A percentile compares a stretch with the other conserved stretches of the same genome.
phyloP scores from a whole-genome alignment of 768 basidiomycete species.

The Macrolepiota fuliginosa region DNA sequence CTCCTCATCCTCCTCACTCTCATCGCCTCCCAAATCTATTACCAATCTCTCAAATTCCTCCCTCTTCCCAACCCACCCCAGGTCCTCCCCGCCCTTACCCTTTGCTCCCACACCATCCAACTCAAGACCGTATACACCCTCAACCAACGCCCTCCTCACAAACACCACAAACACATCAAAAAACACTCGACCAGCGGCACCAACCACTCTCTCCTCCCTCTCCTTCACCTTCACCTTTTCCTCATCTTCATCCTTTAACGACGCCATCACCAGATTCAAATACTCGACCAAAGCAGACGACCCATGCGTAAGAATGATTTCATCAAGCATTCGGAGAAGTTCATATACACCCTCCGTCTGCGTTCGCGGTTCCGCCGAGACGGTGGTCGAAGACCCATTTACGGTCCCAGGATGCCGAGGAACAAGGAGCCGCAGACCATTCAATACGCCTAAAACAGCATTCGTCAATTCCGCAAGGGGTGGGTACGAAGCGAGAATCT shows the following conservation, averaged over 20 bases:
- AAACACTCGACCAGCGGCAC: slow-evolving; percentile 56
- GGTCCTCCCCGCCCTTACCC: slow-evolving; percentile 4
- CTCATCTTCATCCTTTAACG: not conserved
- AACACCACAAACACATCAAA: slow-evolving; percentile 68
- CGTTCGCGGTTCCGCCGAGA: not conserved
- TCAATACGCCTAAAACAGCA: slow-evolving; percentile 68
- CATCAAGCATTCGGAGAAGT: slow-evolving; percentile 51
- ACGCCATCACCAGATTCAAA: not conserved
- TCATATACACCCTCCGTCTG: slow-evolving; percentile 27
- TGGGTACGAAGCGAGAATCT: slow-evolving; percentile 68
- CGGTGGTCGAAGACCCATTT: not conserved
- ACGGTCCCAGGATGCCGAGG: slow-evolving; percentile 48
- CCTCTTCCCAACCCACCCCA: slow-evolving; percentile 4
- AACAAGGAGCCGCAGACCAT: slow-evolving; percentile 78
- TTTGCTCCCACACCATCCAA: not conserved
- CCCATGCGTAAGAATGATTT: slow-evolving; percentile 17
- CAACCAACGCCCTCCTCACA: slow-evolving; percentile 61
- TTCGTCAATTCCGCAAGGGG: slow-evolving; percentile 76
- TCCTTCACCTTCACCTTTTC: slow-evolving; percentile 18
- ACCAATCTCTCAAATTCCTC: not conserved
- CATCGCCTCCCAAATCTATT: slow-evolving; percentile 20
- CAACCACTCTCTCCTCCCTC: slow-evolving; percentile 31
- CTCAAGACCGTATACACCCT: slow-evolving; percentile 62
- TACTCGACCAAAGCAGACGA: not conserved
- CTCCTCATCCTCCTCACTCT: slow-evolving; percentile 19